Evolutionary conservation across 139 green algal genomes (phyloP).

Genomic region (Tetraselmis chui): DNA sequence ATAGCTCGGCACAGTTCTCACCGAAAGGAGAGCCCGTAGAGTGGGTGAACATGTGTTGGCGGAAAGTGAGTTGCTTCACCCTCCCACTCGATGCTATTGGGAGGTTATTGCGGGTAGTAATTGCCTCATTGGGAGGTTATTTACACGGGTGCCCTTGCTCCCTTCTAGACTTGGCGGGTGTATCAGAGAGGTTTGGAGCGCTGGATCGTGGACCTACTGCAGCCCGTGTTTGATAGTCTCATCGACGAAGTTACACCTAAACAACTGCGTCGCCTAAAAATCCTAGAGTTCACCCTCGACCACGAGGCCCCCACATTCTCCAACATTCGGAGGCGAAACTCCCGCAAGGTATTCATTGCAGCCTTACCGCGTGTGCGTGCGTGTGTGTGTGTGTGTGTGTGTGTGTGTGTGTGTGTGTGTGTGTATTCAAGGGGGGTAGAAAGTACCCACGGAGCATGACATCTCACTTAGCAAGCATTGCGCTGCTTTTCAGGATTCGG

Average conservation of each 20-base stretch:
- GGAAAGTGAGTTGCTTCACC: conserved; percentile 53
- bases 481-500: conserved; percentile 48
- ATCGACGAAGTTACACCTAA: conserved; percentile 32
- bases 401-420: not conserved
- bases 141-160: too few relatives aligned
- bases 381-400: not conserved
- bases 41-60: conserved; percentile 95
- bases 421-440: not conserved
- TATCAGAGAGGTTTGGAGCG: conserved; percentile 87
- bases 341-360: conserved; percentile 51
- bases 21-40: conserved; percentile 76
- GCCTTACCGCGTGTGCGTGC: too few relatives aligned
- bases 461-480: too few relatives aligned
- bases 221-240: conserved; percentile 87
- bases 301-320: conserved; percentile 86
- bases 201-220: conserved; percentile 88
- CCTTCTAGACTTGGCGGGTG: conserved; percentile 87
- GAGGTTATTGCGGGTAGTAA: too few relatives aligned
- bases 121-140: too few relatives aligned
- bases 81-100: too few relatives aligned
- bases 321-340: conserved; percentile 83
- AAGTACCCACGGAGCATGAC: too few relatives aligned
- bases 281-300: conserved; percentile 89
- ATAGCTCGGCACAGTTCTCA: not conserved
- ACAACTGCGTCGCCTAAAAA: conserved; percentile 65